Conservation (phyloP, 164 flowering plant species). For the Chloranthus sessilifolius region DNA sequence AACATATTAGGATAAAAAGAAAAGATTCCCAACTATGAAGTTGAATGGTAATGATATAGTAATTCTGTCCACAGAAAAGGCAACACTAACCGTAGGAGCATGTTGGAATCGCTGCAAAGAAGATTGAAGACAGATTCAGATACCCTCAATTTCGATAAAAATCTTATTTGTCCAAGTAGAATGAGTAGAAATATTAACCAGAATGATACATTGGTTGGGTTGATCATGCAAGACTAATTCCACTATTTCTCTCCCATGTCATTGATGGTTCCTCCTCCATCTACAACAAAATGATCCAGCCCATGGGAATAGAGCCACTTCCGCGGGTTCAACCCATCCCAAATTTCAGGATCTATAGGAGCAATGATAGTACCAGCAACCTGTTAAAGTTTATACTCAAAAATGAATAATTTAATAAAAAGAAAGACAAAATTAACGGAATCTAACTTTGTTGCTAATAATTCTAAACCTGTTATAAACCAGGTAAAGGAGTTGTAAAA, state of each 20-base stretch:
- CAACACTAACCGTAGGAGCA: slow-evolving; percentile 82
- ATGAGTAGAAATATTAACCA: not conserved
- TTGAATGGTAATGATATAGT: too few species aligned
- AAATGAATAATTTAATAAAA: too few species aligned
- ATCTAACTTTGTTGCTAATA: not conserved
- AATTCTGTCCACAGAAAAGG: not conserved
- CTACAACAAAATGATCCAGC: slow-evolving; percentile 56
- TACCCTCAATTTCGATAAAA: not conserved
- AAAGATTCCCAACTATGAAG: too few species aligned
- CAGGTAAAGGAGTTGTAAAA: not conserved
- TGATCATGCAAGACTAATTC: slow-evolving; percentile 77
- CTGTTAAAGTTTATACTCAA: slow-evolving; percentile 27
- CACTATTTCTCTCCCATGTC: slow-evolving; percentile 98
- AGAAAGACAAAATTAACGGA: slow-evolving; percentile 4
- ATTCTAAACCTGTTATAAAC: not conserved
- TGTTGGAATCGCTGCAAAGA: slow-evolving; percentile 72
- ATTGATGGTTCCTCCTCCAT: slow-evolving; percentile 69
- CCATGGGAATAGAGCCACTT: slow-evolving; percentile 84
- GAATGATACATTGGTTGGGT: slow-evolving; percentile 44
- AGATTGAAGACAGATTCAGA: slow-evolving; percentile 13
- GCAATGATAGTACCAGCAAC: slow-evolving; percentile 68
- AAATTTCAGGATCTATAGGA: slow-evolving; percentile 62
- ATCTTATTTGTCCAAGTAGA: not conserved
- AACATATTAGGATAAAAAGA: not conserved
- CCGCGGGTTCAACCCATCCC: slow-evolving; percentile 57